Conservation (phyloP, 768 basidiomycete species). For the Lyophyllum decastes region DNA sequence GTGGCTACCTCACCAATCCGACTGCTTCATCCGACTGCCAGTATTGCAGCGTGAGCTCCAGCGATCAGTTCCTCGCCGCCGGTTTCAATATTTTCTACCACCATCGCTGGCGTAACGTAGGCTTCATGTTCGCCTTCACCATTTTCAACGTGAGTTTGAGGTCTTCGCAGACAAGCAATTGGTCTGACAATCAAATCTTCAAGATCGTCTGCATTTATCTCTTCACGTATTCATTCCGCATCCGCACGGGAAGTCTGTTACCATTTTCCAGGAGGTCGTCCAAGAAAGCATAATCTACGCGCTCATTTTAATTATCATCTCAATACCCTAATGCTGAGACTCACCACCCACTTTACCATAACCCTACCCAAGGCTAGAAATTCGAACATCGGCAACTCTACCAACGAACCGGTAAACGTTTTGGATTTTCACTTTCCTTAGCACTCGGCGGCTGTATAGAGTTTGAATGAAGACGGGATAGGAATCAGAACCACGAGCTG, state of each 20-base stretch:
- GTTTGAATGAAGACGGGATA: no score
- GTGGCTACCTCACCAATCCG: slow-evolving; percentile 61
- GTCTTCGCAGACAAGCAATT: no score
- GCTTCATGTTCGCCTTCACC: slow-evolving; percentile 49
- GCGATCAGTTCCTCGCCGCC: slow-evolving; percentile 55
- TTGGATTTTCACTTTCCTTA: no score
- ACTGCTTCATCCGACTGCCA: slow-evolving; percentile 53
- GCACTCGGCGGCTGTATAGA: no score
- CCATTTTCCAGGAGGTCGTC: slow-evolving; percentile 24
- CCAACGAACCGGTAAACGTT: no score
- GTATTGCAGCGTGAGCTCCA: slow-evolving; percentile 60
- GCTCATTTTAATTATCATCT: neutral
- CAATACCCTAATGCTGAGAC: no score
- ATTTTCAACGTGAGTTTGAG: slow-evolving; percentile 54
- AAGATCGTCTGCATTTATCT: slow-evolving; percentile 43
- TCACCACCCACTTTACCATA: no score
- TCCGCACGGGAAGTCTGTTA: slow-evolving; percentile 34
- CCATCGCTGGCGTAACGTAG: slow-evolving; percentile 56
- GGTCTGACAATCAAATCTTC: no score
- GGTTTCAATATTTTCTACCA: slow-evolving; percentile 60
- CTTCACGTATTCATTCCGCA: slow-evolving; percentile 55
- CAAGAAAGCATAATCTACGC: slow-evolving; percentile 9
- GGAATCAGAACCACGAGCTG: no score
- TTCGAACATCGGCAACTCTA: no score
- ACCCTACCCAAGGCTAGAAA: no score